Base-by-base conservation (phyloP, 495 filamentous ascomycete genomes). In the Penicillium alfredii region DNA sequence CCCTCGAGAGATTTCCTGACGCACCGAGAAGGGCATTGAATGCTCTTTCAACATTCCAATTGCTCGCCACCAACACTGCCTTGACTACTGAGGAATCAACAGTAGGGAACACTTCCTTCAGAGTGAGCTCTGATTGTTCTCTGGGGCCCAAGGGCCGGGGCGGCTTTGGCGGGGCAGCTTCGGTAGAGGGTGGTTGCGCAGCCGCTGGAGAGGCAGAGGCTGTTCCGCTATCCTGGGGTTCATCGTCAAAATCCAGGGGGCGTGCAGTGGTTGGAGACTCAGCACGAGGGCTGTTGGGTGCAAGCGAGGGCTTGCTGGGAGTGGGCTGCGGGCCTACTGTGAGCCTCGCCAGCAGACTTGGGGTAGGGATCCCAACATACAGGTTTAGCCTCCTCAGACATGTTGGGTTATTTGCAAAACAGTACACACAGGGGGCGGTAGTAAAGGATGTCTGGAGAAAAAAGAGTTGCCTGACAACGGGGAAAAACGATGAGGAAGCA, bases 1-100 rank as follows among this genome's bases (percentile, higher is more conserved):
- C n/a, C 10, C 30, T 17, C 12, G 6, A 22, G 20, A 14, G 8
- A 8, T 14, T 23, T 16, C 8, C 9, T 13, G 29, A 51, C 76
- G 38, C 64, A 87, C 87, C 82, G 15, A 98, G 72, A 6, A 99
- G 76, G 17, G 93, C 92, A 66, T 95, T 92, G 68, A 97, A 97
- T 24, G 92, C 92, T 8, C 88, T 85, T 55, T 99, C 92, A 27
- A 99, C 78, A 47, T 81, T 76, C 27, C 86, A 92, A 44, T 81
- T 75, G 58, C 90, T 95, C 6, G 92, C 92, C 8, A 69, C 66
- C 38, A 99, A 64, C 6, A 98, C 85, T 10, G 92, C 92, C 61
- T 82, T 93, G 51, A 97, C 76, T 12, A 99, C 88, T 14, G 75
- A 53, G 8, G 67, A 57, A 33, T 99, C 92, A 45, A 97, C 81